Evolutionary conservation across 1,284 basidiomycete genomes (phyloP).

Genomic region (Ustilago esculenta): DNA sequence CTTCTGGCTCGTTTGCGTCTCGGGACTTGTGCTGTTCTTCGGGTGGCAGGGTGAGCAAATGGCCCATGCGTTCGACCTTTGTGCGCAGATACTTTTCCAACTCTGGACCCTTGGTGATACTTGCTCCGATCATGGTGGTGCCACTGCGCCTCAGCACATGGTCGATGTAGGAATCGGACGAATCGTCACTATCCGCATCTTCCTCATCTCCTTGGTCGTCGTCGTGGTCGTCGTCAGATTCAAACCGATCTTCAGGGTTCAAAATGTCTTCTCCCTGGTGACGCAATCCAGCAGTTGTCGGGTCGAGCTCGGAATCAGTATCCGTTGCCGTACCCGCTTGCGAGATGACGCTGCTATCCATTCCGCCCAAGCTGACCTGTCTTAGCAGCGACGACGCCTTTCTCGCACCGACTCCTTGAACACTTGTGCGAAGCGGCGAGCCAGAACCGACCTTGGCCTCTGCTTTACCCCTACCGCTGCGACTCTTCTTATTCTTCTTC

Average conservation of each 20-base stretch:
- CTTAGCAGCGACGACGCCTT: conserved; percentile 21
- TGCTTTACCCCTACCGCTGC: conserved; percentile 2
- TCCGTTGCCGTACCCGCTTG: conserved; percentile 26
- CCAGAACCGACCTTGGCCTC: neutral
- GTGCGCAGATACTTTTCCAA: conserved; percentile 94
- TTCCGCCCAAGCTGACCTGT: conserved; percentile 13
- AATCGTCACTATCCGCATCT: conserved; percentile 32
- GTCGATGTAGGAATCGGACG: conserved; percentile 55
- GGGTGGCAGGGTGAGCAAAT: conserved; percentile 77
- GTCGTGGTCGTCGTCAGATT: conserved; percentile 12
- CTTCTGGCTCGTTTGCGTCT: no score
- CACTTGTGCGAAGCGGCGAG: neutral
- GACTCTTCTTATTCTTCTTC: conserved; percentile 15
- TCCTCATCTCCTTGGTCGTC: conserved; percentile 27
- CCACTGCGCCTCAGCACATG: conserved; percentile 73
- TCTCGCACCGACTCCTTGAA: neutral
- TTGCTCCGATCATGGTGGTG: conserved; percentile 84
- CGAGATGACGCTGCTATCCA: conserved; percentile 40
- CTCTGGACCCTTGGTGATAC: conserved; percentile 82
- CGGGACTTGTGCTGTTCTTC: neutral
- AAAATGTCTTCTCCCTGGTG: conserved; percentile 33
- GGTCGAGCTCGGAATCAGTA: conserved; percentile 10
- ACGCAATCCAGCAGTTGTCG: conserved; percentile 18
- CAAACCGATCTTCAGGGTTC: conserved; percentile 11
- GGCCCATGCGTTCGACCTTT: conserved; percentile 95